phyloP scores from a whole-genome alignment of 495 filamentous ascomycete genomes.

The Hyaloscypha hepaticicola region DNA sequence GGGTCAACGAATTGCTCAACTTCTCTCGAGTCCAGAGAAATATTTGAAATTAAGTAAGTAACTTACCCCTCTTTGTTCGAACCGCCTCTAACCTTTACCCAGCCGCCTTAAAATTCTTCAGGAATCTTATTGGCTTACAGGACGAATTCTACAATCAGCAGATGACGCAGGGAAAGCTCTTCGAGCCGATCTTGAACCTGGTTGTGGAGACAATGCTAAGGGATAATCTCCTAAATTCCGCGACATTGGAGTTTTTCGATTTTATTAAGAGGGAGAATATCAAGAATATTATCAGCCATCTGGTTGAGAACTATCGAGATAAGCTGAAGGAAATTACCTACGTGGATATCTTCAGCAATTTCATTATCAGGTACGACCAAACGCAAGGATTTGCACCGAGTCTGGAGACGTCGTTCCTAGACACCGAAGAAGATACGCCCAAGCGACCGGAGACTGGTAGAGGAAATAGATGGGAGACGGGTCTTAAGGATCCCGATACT shows the following conservation, averaged over 20 bases:
- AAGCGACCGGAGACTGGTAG: conserved; percentile 59
- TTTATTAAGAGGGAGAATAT: conserved; percentile 84
- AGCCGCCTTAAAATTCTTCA: conserved; percentile 95
- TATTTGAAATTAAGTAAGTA: conserved; percentile 84
- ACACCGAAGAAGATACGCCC: conserved; percentile 49
- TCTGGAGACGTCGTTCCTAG: conserved; percentile 51
- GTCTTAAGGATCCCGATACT: conserved; percentile 78
- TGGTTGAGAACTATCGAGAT: conserved; percentile 87
- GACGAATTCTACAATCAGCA: conserved; percentile 92
- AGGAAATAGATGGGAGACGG: conserved; percentile 61
- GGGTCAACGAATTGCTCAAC: conserved; percentile 75
- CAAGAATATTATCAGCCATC: conserved; percentile 76
- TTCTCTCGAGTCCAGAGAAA: conserved; percentile 85
- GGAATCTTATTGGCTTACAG: conserved; percentile 77
- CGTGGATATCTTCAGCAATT: conserved; percentile 77
- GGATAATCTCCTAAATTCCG: conserved; percentile 94
- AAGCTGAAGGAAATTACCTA: conserved; percentile 77
- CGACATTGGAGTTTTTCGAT: conserved; percentile 94
- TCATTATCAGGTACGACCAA: conserved; percentile 80
- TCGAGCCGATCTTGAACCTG: conserved; percentile 86
- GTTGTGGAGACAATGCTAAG: conserved; percentile 87
- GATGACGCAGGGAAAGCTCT: conserved; percentile 77
- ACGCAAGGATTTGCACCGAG: conserved; percentile 64
- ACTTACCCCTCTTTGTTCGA: not conserved
- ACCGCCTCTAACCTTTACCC: conserved; percentile 13